Percentiles rank a stretch among this genome's conserved stretches.
Conservation (phyloP, 1,139 yeast species). For the Saccharomyces hybrid region DNA sequence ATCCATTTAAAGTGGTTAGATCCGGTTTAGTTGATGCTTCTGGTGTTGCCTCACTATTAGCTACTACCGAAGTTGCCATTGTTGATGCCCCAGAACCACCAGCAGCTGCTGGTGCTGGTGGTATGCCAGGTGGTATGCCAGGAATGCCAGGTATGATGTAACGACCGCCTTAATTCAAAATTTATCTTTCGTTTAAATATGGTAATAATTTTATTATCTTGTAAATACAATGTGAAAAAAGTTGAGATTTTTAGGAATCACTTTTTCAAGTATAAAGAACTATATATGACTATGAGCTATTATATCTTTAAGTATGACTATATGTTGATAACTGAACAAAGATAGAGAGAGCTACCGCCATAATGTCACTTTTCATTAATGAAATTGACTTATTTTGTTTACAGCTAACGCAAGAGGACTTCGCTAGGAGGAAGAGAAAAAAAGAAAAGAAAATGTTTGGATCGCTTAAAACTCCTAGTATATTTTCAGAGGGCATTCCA, state of each 20-base stretch:
- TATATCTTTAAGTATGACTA: background rate
- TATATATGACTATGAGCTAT: background rate
- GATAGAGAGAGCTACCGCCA: background rate
- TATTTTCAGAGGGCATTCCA: background rate
- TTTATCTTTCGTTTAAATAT: background rate
- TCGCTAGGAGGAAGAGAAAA: background rate
- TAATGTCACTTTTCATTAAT: background rate
- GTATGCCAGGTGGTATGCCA: conserved; percentile 50
- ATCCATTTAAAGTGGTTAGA: conserved; percentile 98
- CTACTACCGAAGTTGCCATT: conserved; percentile 98
- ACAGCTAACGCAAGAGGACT: background rate
- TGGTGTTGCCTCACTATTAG: conserved; percentile 96
- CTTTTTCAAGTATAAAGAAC: background rate
- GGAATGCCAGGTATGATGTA: conserved; percentile 42
- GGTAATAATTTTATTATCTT: background rate
- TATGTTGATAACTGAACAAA: background rate
- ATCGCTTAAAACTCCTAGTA: background rate
- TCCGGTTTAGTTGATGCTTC: conserved; percentile 95
- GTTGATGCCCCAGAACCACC: conserved; percentile 95
- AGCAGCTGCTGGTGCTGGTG: conserved; percentile 47
- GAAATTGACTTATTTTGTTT: background rate
- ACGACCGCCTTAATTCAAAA: conserved; percentile 3
- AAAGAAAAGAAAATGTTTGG: background rate
- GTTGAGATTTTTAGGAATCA: background rate
- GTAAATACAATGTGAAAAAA: background rate